Percentiles rank a stretch among this genome's conserved stretches.
Evolutionary conservation across 345 rosid species (phyloP).

Genomic region (Acer saccharum): DNA sequence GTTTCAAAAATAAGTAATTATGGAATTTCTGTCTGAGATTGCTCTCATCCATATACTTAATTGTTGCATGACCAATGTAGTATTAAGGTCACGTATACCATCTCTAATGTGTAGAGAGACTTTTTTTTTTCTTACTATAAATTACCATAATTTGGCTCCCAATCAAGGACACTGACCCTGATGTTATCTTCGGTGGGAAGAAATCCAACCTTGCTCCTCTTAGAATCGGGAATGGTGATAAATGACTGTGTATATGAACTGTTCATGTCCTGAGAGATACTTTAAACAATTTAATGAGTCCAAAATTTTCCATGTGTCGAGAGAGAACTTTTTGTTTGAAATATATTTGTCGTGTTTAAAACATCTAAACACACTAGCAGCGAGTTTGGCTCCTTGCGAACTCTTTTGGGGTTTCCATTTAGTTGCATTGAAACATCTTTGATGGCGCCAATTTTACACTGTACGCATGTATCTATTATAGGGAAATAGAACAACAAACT

Average conservation of each 20-base stretch:
- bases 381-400: too few relatives aligned
- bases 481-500: neutral
- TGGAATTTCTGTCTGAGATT: conserved; percentile 79
- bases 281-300: neutral
- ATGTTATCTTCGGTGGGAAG: neutral
- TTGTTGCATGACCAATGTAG: neutral
- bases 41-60: neutral
- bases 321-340: too few relatives aligned
- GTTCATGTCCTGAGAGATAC: neutral
- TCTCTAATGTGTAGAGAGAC: conserved; percentile 24
- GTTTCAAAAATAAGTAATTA: conserved; percentile 84
- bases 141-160: neutral
- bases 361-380: too few relatives aligned
- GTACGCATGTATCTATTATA: neutral
- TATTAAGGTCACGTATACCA: neutral
- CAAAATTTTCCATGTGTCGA: neutral
- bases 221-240: neutral
- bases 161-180: neutral
- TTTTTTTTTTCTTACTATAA: neutral
- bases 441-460: too few relatives aligned
- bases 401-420: too few relatives aligned
- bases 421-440: too few relatives aligned
- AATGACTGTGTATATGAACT: neutral
- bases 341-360: too few relatives aligned
- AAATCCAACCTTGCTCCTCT: neutral